These are phyloP conservation scores for Thermoascus crustaceus DNA, from an alignment of 2,329 filamentous ascomycete genomes.

Conservation along the genomic window DNA sequence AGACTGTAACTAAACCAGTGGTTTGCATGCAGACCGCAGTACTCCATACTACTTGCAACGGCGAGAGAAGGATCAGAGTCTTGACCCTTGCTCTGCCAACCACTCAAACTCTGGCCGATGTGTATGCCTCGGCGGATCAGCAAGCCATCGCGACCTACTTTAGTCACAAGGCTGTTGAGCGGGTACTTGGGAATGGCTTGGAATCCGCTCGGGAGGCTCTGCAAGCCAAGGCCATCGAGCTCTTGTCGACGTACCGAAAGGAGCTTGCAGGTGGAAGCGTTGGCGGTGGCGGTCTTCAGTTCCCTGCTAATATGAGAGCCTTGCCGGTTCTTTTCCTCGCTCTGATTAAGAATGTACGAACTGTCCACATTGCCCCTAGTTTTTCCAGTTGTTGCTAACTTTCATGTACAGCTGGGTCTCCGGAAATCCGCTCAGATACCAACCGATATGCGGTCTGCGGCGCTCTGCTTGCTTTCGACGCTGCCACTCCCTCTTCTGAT, in stretches of 20 bases:
- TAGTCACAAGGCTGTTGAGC: constrained; percentile 94
- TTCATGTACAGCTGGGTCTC: constrained; percentile 55
- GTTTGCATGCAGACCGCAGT: constrained; percentile 92
- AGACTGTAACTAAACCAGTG: constrained; percentile 82
- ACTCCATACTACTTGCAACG: constrained; percentile 94
- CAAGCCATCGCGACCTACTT: constrained; percentile 89
- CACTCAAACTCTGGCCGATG: constrained; percentile 78
- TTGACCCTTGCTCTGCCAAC: constrained; percentile 89
- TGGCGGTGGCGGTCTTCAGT: constrained; percentile 82
- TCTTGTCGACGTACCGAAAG: constrained; percentile 92
- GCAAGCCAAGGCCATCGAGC: constrained; percentile 83
- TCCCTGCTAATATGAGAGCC: constrained; percentile 83
- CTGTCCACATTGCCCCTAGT: constrained; percentile 9
- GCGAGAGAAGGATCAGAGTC: constrained; percentile 88
- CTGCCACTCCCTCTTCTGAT: constrained; percentile 81
- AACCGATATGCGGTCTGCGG: constrained; percentile 85
- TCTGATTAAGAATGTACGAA: constrained; percentile 81
- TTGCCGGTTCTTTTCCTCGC: constrained; percentile 87
- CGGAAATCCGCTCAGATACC: constrained; percentile 90
- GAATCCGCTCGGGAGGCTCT: constrained; percentile 86
- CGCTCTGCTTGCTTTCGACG: constrained; percentile 88
- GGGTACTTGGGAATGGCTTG: constrained; percentile 73
- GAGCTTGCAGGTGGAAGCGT: constrained; percentile 93
- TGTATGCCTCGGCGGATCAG: constrained; percentile 93
- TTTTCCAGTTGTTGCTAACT: constrained; percentile 16